Evolutionary conservation across 148 eudicot species (phyloP), one percentile per base, ranked within the genome.

Genomic region (Nyssa sinensis): DNA sequence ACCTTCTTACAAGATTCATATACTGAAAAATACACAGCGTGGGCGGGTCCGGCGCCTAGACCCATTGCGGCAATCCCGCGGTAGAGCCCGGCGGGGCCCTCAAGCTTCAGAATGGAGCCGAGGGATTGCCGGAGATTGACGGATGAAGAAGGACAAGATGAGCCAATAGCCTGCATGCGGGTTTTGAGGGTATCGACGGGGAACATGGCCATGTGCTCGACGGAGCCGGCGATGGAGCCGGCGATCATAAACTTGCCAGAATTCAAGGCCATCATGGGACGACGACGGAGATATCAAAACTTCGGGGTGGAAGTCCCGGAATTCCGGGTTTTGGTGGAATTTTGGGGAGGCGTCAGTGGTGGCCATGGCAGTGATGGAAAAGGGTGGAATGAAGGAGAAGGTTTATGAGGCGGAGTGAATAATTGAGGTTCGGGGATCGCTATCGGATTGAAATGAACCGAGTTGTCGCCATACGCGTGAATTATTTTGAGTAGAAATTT

Each of bases 231-330:
- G 28, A 85, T 55, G n/a, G 84, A 85, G 59, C 84, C 88, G 9
- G 88, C 86, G 31, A 82, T 24, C 88, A 85, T 85, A 80, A 77
- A 85, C 29, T n/a, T 85, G 86, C 86, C 80, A 85, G 86, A 85
- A 85, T 1, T 61, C 30, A 14, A 85, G 86, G 62, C 86, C 88
- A 19, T 85, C 88, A 55, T 85, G 86, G 34, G 72, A 39, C 13
- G 75, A 19, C 21, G 60, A 55, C 4, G 69, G 62, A 4, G 78
- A 35, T 25, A 34, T 47, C 6, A 64, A 59, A 23, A 77, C 39
- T 58, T 75, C 74, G 49, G 34, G 73, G 44, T 76, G 27, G 69
- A 74, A 59, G 17, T 74, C 78, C 1, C 72, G 24, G 64, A 74
- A 66, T 24, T 74, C 71, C 0, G 82, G 32, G 57, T 30, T 65